Evolutionary conservation across 805 yeast genomes (phyloP), one percentile per base, ranked within the genome.

Genomic region (Candida koratica): DNA sequence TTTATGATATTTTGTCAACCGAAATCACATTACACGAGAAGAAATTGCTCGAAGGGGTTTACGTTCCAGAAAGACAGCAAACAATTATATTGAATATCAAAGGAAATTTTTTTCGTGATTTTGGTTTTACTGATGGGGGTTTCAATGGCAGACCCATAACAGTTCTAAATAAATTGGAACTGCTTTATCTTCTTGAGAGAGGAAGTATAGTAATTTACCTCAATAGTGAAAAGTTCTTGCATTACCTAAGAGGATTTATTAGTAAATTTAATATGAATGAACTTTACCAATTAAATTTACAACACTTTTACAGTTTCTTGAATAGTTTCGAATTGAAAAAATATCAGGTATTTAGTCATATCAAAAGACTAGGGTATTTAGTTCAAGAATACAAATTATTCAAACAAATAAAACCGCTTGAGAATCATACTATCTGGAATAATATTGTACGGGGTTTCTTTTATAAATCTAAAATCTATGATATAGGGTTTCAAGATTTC

Each of bases 301-400:
- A 84, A 44, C 80, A 76, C 32, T 64, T 82, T 5, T 84, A 86
- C 54, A 55, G 81, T 0, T 25, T 22, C 26, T 25, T 44, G n/a
- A 19, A 28, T 8, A 20, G 33, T 6, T 23, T 32, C 24, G 48
- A 31, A 48, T 55, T 12, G 58, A 34, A 15, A 25, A 58, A 64
- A 33, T 81, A 78, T 44, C 76, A 75, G 28, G 88, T 83, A 0
- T 90, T 80, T 58, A 71, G 89, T 0, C 71, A 83, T 39, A 62
- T 89, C 48, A 84, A 82, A 48, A 72, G 95, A 51, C 69, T 78
- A 34, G 97, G 97, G 0, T 89, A 81, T 52, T 70, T 83, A 14
- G 83, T 85, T 12, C 55, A 48, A 28, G 56, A 52, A 17, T 49
- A 41, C 25, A 34, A 38, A 20, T 17, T 31, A 6, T 30, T 28